These are phyloP conservation scores for Oryza rufipogon DNA, from an alignment of 176 grass and related monocot genomes.

Conservation along the genomic window DNA sequence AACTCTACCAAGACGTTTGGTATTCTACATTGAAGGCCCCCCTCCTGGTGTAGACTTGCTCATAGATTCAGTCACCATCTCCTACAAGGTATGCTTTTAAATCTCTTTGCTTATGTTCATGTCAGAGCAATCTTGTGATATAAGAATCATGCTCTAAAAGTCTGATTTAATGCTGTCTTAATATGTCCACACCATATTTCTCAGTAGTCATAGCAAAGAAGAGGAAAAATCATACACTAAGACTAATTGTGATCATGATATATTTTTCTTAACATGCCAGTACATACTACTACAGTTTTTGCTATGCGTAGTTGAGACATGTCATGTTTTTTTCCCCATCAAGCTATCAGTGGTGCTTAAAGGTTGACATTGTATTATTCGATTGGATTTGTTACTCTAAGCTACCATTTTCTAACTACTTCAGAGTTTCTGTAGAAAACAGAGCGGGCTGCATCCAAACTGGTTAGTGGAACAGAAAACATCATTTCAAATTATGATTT, in stretches of 20 bases:
- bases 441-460: slow-evolving; percentile 35
- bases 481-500: slow-evolving; percentile 72
- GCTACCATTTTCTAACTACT: slow-evolving; percentile 33
- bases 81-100: slow-evolving; percentile 51
- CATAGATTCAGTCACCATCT: slow-evolving; percentile 79
- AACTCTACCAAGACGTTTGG: slow-evolving; percentile 45
- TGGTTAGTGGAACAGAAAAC: slow-evolving; percentile 48
- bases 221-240: slow-evolving; percentile 15
- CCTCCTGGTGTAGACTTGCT: slow-evolving; percentile 78
- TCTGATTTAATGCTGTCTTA: slow-evolving; percentile 29
- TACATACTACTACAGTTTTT: slow-evolving; percentile 19
- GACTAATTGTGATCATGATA: slow-evolving; percentile 19
- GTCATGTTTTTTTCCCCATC: neutral
- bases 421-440: slow-evolving; percentile 55
- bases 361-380: neutral
- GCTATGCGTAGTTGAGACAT: slow-evolving; percentile 12
- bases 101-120: slow-evolving; percentile 11
- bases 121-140: slow-evolving; percentile 2
- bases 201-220: neutral
- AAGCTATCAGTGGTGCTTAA: neutral
- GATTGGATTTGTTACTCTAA: neutral
- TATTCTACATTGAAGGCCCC: slow-evolving; percentile 86
- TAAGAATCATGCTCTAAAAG: neutral
- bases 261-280: slow-evolving; percentile 17
- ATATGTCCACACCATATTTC: slow-evolving; percentile 11